phyloP scores from a whole-genome alignment of 1,284 basidiomycete genomes.

The Coriolopsis trogii region DNA sequence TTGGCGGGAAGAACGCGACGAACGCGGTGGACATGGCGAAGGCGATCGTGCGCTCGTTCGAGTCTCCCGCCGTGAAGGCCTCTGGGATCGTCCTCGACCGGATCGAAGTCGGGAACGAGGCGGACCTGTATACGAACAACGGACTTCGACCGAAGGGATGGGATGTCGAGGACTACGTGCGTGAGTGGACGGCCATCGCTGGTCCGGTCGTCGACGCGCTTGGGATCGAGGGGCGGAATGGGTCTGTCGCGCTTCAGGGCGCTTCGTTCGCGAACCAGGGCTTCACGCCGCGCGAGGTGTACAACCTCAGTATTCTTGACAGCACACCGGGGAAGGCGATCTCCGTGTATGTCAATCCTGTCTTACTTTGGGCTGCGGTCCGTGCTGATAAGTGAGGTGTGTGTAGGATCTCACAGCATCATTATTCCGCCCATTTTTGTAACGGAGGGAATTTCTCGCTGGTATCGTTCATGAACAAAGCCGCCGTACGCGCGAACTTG shows the following conservation, averaged over 20 bases:
- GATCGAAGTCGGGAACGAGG: slow-evolving; percentile 48
- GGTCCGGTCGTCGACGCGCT: slow-evolving; percentile 35
- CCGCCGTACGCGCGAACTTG: slow-evolving; percentile 58
- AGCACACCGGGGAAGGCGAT: slow-evolving; percentile 36
- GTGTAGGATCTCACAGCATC: slow-evolving; percentile 61
- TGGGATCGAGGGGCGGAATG: slow-evolving; percentile 24
- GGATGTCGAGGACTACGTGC: slow-evolving; percentile 52
- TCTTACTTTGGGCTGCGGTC: neutral
- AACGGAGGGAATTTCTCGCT: slow-evolving; percentile 49
- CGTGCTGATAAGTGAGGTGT: neutral
- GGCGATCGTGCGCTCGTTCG: slow-evolving; percentile 57
- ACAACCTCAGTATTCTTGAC: slow-evolving; percentile 35
- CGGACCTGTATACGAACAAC: slow-evolving; percentile 58
- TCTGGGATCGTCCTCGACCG: slow-evolving; percentile 41
- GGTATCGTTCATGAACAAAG: slow-evolving; percentile 63
- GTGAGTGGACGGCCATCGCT: slow-evolving; percentile 44
- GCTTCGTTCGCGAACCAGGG: slow-evolving; percentile 55
- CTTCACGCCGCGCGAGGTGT: slow-evolving; percentile 59
- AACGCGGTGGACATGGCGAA: slow-evolving; percentile 59
- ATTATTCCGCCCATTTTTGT: slow-evolving; percentile 60
- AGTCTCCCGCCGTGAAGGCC: slow-evolving; percentile 40
- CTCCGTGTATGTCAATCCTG: slow-evolving; percentile 27
- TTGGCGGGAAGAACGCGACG: slow-evolving; percentile 59
- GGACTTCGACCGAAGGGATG: slow-evolving; percentile 48
- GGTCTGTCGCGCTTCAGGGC: slow-evolving; percentile 49